phyloP scores from a whole-genome alignment of 2,329 filamentous ascomycete species.

The Lasiodiplodia theobromae region DNA sequence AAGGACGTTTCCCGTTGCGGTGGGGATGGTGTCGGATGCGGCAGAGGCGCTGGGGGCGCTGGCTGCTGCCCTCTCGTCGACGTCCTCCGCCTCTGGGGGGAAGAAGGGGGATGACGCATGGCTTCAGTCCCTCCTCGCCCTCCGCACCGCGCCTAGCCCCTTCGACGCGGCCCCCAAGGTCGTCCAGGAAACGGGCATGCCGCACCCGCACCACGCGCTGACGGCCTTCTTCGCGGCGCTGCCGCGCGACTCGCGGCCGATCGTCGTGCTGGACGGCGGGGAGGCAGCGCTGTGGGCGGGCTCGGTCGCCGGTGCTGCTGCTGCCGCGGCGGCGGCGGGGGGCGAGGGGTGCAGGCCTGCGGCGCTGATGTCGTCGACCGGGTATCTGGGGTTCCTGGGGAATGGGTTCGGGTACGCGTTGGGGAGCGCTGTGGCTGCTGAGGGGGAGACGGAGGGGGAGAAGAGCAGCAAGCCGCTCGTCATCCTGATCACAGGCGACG shows the following conservation, averaged over 20 bases:
- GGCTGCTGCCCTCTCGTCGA: slow-evolving; percentile 32
- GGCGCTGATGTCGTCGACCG: slow-evolving; percentile 40
- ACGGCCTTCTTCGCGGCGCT: slow-evolving; percentile 47
- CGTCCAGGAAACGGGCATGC: slow-evolving; percentile 13
- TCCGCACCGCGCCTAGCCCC: background rate
- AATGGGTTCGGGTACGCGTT: slow-evolving; percentile 57
- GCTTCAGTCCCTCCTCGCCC: slow-evolving; percentile 31
- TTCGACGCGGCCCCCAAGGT: background rate
- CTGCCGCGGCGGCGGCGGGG: too few species aligned
- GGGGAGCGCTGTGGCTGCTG: slow-evolving; percentile 48
- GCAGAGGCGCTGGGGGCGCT: slow-evolving; percentile 44
- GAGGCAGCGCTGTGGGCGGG: slow-evolving; percentile 48
- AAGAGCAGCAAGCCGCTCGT: slow-evolving; percentile 42
- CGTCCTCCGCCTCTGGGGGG: too few species aligned
- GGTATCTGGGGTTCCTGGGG: slow-evolving; percentile 55
- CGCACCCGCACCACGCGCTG: slow-evolving; percentile 55
- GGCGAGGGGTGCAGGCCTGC: slow-evolving; percentile 31
- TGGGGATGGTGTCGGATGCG: slow-evolving; percentile 53
- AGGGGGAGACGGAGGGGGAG: slow-evolving; percentile 34
- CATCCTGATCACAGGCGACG: slow-evolving; percentile 56
- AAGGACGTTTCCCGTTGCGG: slow-evolving; percentile 48
- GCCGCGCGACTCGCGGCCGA: slow-evolving; percentile 38
- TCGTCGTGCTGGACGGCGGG: slow-evolving; percentile 53
- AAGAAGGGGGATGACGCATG: slow-evolving; percentile 32
- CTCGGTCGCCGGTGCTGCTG: background rate